Evolutionary conservation across 1,284 basidiomycete genomes (phyloP), one percentile per base, ranked within the genome.

Genomic region (Tetrapyrgos nigripes): DNA sequence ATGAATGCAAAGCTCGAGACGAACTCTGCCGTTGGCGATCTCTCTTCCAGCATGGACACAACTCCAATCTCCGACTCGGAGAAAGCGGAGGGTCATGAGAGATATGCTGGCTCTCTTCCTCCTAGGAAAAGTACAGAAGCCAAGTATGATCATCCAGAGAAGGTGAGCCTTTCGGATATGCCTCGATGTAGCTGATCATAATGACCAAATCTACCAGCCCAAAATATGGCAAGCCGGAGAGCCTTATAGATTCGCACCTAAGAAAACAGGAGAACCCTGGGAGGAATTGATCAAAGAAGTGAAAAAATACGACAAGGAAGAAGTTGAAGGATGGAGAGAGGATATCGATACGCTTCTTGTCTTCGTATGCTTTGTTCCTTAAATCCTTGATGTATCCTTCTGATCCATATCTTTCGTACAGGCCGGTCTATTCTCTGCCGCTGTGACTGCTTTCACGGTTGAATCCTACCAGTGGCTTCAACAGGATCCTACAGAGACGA

Each of bases 391-490:
- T 27, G n/a, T 50, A 17, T 24, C n/a, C 33, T n/a, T 3, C 27
- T 17, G 4, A 55, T 24, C 47, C 52, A 31, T 31, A 11, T 44
- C 19, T 54, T 17, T 23, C 17, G 21, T 21, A n/a, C n/a, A 66
- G 65, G 62, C 60, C 47, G 62, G 65, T 48, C 50, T 67, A 4
- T 67, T 67, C 58, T 64, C 65, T 37, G 59, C 64, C 26, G 63
- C 58, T 27, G 63, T 67, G n/a, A 63, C 64, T 23, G 58, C 59
- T 8, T 66, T 64, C 40, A 55, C 55, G 11, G 57, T 66, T 17
- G 59, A 66, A 37, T 61, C 61, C 43, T 66, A 66, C 45, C 45
- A 63, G 44, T 50, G 23, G 8, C 50, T 67, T 17, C 33, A 54
- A 19, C 55, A 58, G 11, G 58, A 62, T 48, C 48, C 52, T 11